Evolutionary conservation across 2,329 filamentous ascomycete genomes (phyloP), one percentile per base, ranked within the genome.

Genomic region (Clarireedia monteithiana): DNA sequence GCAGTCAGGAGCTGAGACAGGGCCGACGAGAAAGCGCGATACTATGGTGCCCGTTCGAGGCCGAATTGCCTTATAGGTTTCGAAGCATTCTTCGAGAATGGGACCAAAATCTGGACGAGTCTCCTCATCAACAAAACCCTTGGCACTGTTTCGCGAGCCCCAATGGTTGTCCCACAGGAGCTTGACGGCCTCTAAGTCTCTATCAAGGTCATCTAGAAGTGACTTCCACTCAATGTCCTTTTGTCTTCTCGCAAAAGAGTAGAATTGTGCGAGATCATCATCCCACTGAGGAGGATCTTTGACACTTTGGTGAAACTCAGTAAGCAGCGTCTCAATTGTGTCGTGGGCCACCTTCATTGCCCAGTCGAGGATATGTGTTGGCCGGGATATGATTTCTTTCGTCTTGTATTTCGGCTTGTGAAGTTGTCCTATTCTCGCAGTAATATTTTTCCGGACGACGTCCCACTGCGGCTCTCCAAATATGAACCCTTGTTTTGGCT

Each of bases 331-430:
- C 0, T 65, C 58, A n/a, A 73, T 68, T 23, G 71, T 71, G 2
- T 55, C 68, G 12, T 75, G 67, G 0, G 81, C 77, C 2, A 83
- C 71, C 17, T 83, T 85, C 59, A 80, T 83, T 6, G 89, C 71
- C 39, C 77, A 74, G 64, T 90, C 86, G 5, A 86, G 74, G 3
- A 88, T 79, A 55, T 87, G 80, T 38, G 60, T 61, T 54, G 71
- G 23, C 59, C 52, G 39, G 2, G 17, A 40, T 38, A 20, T 14
- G 4, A n/a, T 34, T 3, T 24, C 17, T 6, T 15, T 42, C 30
- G 4, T 15, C n/a, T 52, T 51, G 20, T 52, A 45, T 14, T 38
- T 30, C n/a, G 42, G 27, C 23, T 6, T 23, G 23, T 6, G n/a
- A 10, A 44, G 44, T 6, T 12, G 2, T 6, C 30, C 9, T 24